Base-by-base conservation (phyloP, 2,329 filamentous ascomycete genomes). In the Penicillium concentricum region DNA sequence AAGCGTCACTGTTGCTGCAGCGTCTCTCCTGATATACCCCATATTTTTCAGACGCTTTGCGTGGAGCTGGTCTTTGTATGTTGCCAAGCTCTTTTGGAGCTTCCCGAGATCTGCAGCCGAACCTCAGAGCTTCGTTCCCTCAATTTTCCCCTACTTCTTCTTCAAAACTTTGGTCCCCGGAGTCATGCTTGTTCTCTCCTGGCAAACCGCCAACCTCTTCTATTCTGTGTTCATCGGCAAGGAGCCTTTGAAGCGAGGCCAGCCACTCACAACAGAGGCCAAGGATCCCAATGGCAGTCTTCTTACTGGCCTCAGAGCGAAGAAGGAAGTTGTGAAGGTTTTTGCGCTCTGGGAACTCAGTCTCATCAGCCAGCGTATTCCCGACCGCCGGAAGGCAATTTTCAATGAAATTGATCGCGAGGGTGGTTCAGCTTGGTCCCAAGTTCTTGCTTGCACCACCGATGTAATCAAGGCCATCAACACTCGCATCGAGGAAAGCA, bases 331-430 rank as follows among this genome's bases (percentile, higher is more conserved):
- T 10, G 86, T 90, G 58, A 87, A 85, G 83, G 83, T 86, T 0
- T 96, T 95, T 72, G 92, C 93, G 16, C 89, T 96, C 74, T 96
- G 92, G 92, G 93, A 97, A 70, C 79, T 97, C 28, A 85, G 86
- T 30, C 82, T 90, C 54, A 96, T 97, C 64, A 87, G 90, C 37
- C 84, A 88, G 55, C 83, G 85, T 52, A 92, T 89, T 61, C 82
- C 87, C 16, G 82, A 85, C n/a, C 86, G 92, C 34, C 85, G 93
- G 51, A 90, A 88, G 72, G 84, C 86, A 20, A 91, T 97, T 54
- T 97, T 90, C 74, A 85, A 87, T 56, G 93, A 97, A 65, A 90
- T 96, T 59, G 91, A 96, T 64, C 88, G 92, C 58, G 85, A 85
- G 52, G 89, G 88, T 43, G 91, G 89, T 0, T 83, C 90, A 0